Conservation (phyloP, 2,329 filamentous ascomycete genomes). For the Xylaria multiplex region DNA sequence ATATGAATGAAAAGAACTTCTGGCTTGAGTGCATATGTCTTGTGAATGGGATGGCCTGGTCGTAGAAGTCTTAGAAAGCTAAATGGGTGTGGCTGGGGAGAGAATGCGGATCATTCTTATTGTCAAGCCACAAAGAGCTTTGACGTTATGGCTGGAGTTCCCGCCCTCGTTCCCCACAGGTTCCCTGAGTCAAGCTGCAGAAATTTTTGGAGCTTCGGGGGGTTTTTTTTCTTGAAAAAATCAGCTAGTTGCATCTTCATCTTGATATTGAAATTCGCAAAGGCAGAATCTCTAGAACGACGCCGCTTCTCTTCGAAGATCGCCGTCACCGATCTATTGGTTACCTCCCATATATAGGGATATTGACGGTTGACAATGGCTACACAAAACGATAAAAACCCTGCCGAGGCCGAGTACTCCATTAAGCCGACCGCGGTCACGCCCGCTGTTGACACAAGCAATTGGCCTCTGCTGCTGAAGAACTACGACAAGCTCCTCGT, state of each 20-base stretch:
- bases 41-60: background rate
- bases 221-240: conserved; percentile 34
- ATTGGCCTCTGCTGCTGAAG: conserved; percentile 93
- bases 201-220: conserved; percentile 48
- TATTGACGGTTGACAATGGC: conserved; percentile 44
- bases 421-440: conserved; percentile 92
- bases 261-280: conserved; percentile 32
- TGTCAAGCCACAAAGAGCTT: conserved; percentile 17
- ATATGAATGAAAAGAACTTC: conserved; percentile 4
- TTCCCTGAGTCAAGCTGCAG: conserved; percentile 33
- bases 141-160: conserved; percentile 38
- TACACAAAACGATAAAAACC: conserved; percentile 40
- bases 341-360: conserved; percentile 33
- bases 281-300: conserved; percentile 37
- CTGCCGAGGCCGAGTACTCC: conserved; percentile 47
- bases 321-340: conserved; percentile 38
- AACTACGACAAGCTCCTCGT: conserved; percentile 79
- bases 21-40: background rate
- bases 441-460: conserved; percentile 83
- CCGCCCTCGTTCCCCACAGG: conserved; percentile 33
- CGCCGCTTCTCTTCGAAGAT: conserved; percentile 37
- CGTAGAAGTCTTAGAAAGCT: background rate
- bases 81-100: conserved; percentile 2
- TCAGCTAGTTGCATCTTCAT: conserved; percentile 30
- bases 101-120: background rate